Evolutionary conservation across 2,329 filamentous ascomycete species (phyloP), one percentile per base, ranked within the genome.

Genomic region (Pseudocercospora fuligena): DNA sequence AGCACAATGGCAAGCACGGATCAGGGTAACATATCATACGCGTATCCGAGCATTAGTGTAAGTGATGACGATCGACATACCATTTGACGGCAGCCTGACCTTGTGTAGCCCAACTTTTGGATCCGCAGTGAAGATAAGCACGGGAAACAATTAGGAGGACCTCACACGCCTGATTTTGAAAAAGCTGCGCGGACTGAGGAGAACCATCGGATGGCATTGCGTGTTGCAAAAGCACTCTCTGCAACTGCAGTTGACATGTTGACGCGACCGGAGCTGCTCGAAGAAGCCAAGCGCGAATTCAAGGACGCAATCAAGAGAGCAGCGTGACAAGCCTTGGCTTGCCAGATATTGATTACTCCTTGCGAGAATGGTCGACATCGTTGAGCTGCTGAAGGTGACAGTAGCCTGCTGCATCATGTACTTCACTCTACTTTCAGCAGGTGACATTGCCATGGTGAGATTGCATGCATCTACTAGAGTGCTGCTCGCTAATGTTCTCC

Each of bases 1-100:
- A 73, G 77, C 25, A 83, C 82, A n/a, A 82, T 80, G 71, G 86
- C 86, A 4, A 87, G 84, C 69, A 88, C 86, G 0, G 87, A 89
- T 72, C 86, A 88, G 76, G 87, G 87, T 0, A 82, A 89, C 67
- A 76, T 89, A 62, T 87, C 84, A 69, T 84, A 88, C 71, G 84
- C 80, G 0, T 82, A 88, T 79, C 87, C 87, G 46, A 86, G 83
- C 61, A 73, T 89, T 43, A 85, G 81, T 63, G 68, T 70, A 25
- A 65, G 68, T 66, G 16, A 62, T 46, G 23, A 19, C 36, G 49
- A 31, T 57, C 43, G 3, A 56, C 40, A 49, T 19, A 14, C 21
- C 53, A 33, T 21, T 54, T 19, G 33, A 21, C n/a, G 31, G 14
- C 23, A 29, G n/a, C 36, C 58, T 61, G 58, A 61, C 29, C 19